Conservation (phyloP, 129 eudicot genomes). For the Lactuca sativa region DNA sequence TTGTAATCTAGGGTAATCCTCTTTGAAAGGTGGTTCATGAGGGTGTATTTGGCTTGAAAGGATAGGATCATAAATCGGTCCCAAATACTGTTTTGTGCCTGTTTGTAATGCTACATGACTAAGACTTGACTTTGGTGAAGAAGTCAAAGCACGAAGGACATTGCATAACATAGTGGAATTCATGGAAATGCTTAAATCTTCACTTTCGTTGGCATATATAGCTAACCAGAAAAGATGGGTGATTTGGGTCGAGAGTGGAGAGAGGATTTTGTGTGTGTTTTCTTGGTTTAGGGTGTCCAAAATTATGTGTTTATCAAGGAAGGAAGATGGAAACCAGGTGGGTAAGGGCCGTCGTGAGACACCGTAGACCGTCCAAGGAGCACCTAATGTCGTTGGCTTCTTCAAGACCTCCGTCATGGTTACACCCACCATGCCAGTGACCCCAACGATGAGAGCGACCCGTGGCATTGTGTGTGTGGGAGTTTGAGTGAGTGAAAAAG, state of each 20-base stretch:
- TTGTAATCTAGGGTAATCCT: slow-evolving; percentile 19
- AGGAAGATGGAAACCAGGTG: slow-evolving; percentile 21
- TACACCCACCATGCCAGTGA: slow-evolving; percentile 31
- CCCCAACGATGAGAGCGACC: slow-evolving; percentile 18
- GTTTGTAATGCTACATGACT: slow-evolving; percentile 28
- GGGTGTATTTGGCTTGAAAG: slow-evolving; percentile 1
- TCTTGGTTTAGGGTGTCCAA: slow-evolving; percentile 8
- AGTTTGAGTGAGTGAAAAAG: no score
- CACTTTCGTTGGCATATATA: not conserved
- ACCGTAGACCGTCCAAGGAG: slow-evolving; percentile 32
- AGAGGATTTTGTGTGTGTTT: not conserved
- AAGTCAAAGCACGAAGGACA: slow-evolving; percentile 3
- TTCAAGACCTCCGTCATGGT: slow-evolving; percentile 21
- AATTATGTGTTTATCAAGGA: slow-evolving; percentile 12
- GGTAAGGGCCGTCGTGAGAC: slow-evolving; percentile 12
- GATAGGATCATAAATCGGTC: slow-evolving; percentile 7
- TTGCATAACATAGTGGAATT: slow-evolving; percentile 28
- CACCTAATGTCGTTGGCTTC: slow-evolving; percentile 12
- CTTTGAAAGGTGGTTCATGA: slow-evolving; percentile 22
- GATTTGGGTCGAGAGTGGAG: slow-evolving; percentile 15
- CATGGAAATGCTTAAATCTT: not conserved
- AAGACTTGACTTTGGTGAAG: not conserved
- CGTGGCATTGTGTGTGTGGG: no score
- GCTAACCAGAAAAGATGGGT: slow-evolving; percentile 36
- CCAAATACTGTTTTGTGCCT: slow-evolving; percentile 22